Evolutionary conservation across 2,329 filamentous ascomycete species (phyloP).

Genomic region (Coleophoma eucalyptorum): DNA sequence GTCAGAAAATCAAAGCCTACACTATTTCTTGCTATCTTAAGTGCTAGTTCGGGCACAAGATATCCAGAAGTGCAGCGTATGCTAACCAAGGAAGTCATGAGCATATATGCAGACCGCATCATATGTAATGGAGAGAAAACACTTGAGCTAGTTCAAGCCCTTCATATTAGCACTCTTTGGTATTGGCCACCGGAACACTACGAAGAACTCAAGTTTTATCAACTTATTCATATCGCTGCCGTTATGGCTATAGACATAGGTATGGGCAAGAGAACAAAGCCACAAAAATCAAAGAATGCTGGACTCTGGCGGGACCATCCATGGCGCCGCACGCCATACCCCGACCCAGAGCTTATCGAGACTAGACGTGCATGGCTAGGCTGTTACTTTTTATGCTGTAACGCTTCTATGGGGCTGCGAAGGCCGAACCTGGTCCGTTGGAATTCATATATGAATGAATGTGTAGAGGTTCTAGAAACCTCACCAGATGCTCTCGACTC

Average conservation of each 20-base stretch:
- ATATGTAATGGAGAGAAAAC: constrained; percentile 46
- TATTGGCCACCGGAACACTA: constrained; percentile 44
- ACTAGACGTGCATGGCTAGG: constrained; percentile 29
- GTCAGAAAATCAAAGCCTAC: constrained; percentile 57
- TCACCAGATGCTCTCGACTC: constrained; percentile 33
- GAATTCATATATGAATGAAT: constrained; percentile 39
- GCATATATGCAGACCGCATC: constrained; percentile 41
- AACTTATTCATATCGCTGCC: constrained; percentile 46
- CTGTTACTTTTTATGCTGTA: constrained; percentile 32
- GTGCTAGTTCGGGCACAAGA: constrained; percentile 54
- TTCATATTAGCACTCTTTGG: constrained; percentile 44
- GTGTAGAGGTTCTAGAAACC: constrained; percentile 35
- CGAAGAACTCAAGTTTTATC: constrained; percentile 43
- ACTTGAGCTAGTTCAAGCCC: constrained; percentile 45
- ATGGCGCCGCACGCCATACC: constrained; percentile 35
- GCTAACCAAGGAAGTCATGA: constrained; percentile 44
- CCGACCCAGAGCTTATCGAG: constrained; percentile 27
- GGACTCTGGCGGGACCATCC: constrained; percentile 34
- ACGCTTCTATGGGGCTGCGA: constrained; percentile 38
- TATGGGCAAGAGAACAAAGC: constrained; percentile 26
- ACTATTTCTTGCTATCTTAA: constrained; percentile 67
- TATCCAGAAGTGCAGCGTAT: constrained; percentile 36
- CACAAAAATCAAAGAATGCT: constrained; percentile 30
- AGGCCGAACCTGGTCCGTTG: constrained; percentile 40
- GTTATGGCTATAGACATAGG: constrained; percentile 41